These are phyloP conservation scores for Eucalyptus lansdowneana DNA, from an alignment of 345 rosid species.

Conservation along the genomic window DNA sequence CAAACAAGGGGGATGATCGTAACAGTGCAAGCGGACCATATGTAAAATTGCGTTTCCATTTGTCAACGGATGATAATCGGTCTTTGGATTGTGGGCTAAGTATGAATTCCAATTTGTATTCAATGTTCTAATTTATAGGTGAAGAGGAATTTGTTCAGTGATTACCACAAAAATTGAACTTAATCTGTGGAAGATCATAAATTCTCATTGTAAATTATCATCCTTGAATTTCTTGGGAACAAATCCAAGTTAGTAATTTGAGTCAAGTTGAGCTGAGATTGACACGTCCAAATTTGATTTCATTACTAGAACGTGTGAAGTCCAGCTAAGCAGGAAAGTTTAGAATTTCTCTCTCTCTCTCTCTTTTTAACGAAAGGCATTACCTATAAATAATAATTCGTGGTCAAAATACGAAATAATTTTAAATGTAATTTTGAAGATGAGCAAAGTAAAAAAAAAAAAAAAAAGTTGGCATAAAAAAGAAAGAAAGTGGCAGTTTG, in stretches of 20 bases:
- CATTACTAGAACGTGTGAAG: not conserved
- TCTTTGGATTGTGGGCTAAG: not conserved
- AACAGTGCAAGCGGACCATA: accelerated
- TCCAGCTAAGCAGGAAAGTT: not conserved
- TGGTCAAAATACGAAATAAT: not conserved
- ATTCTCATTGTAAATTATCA: too few relatives aligned
- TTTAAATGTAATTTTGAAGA: not conserved
- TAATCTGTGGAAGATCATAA: not conserved
- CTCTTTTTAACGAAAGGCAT: not conserved
- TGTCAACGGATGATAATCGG: not conserved
- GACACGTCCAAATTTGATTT: too few relatives aligned
- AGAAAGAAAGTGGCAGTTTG: too few relatives aligned
- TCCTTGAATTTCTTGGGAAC: not conserved
- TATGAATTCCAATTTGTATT: accelerated
- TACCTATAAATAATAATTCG: too few relatives aligned
- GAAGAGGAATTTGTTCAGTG: too few relatives aligned
- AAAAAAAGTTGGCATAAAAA: too few relatives aligned
- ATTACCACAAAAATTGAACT: too few relatives aligned
- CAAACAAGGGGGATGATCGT: not conserved
- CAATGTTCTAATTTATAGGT: not conserved
- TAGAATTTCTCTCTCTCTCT: too few relatives aligned
- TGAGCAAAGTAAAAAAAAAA: not conserved
- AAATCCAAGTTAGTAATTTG: not conserved
- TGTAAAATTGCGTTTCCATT: too few relatives aligned
- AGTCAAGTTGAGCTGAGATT: not conserved